Base-by-base conservation (phyloP, 2,329 filamentous ascomycete species). In the Gliomastix tumulicola region DNA sequence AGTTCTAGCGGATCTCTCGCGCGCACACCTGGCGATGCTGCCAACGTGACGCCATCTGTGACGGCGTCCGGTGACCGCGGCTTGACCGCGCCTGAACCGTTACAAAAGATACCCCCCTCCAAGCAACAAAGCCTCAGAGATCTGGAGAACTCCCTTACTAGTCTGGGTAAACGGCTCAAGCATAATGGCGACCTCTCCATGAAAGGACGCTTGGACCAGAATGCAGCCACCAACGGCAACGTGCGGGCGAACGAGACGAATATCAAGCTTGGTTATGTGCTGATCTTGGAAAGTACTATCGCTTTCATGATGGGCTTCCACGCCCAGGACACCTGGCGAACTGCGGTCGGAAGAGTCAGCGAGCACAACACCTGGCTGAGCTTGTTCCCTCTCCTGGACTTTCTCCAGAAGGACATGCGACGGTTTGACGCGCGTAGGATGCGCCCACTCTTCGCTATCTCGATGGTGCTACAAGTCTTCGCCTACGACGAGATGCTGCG, bases 241-340 rank as follows among this genome's bases (percentile, higher is more conserved):
- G 37, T 45, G 6, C 50, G 48, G 15, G 41, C 47, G 7, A 46
- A 51, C 23, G 51, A 57, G n/a, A 37, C 53, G 7, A 60, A 61
- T 18, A 51, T 57, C 36, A 66, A 65, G 46, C 55, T 61, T n/a
- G 60, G 59, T 21, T 61, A 58, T 21, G 60, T 61, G 1, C 54
- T 70, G 10, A 63, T 64, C 22, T 53, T 74, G 8, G 70, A 74
- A 46, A 69, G 69, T 50, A 60, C 70, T 16, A 50, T 74, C 36
- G 63, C 68, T 6, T 79, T 74, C 45, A 68, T 77, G 57, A 55
- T 72, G 12, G 63, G 65, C 2, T 76, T 77, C 51, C 63, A 73
- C 41, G 59, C 68, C 3, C 54, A 68, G 31, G 69, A 68, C 51
- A 60, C 67, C 31, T 55, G 54, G 10, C 63, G 68, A 5, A 51